Evolutionary conservation across 306 rosid species (phyloP), one percentile per base, ranked within the genome.

Genomic region (Pterocarpus santalinus): DNA sequence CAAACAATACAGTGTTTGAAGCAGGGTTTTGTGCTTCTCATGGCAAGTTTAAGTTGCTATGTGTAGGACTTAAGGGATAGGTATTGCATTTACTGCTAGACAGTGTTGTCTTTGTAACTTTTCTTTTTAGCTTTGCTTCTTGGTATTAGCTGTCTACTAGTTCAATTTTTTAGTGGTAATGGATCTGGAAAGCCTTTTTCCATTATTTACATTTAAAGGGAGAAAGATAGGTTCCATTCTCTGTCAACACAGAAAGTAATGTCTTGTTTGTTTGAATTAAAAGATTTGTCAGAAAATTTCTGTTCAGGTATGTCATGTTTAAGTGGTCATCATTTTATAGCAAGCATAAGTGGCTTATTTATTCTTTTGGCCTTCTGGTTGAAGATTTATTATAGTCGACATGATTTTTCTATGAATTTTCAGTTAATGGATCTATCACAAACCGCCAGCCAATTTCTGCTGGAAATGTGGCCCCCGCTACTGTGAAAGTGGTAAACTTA

Each of bases 401-500:
- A 64, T 46, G 69, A 47, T 5, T 79, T 78, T 68, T 81, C 55
- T 57, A 10, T 88, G 76, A 56, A 60, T 49, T 83, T 77, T 78
- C 83, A 96, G 99, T 77, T 73, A 93, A 93, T 90, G 99, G 97
- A 84, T 85, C 97, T 84, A 82, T 86, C 32, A 46, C 88, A 62
- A 96, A 72, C 78, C 92, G 97, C 60, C 98, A 91, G 82, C 78
- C 94, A 60, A 75, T 87, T 66, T 52, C 97, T 81, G 88, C 88
- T 67, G 93, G 83, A 75, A 90, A 87, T 84, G 87, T 85, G 78
- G 85, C 91, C 81, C 86, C 99, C 64, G 96, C 97, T 44, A 92
- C 91, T 49, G 93, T 96, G 34, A 96, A 96, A 96, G 94, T 96
- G 92, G 99, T 93, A 92, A 84, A 10, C 73, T 16, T 9, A 39